phyloP scores from a whole-genome alignment of 2,329 filamentous ascomycete genomes.

The Exserohilum turcica region DNA sequence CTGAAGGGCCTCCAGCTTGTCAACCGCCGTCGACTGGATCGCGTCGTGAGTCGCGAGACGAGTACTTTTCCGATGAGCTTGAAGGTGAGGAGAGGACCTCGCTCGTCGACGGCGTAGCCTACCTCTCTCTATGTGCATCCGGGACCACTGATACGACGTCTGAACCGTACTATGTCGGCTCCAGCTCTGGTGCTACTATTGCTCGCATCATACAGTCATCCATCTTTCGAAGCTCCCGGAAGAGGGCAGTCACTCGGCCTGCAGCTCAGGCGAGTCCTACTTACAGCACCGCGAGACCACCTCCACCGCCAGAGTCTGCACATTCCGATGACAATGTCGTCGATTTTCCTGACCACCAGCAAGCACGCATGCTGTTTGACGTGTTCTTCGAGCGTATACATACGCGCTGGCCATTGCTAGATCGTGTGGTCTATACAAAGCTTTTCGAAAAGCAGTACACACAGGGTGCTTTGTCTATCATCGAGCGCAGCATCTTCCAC shows the following conservation, averaged over 20 bases:
- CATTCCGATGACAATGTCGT: conserved; percentile 1
- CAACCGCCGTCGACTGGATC: neutral
- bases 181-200: conserved; percentile 36
- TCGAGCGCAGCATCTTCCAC: conserved; percentile 30
- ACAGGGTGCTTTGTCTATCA: conserved; percentile 24
- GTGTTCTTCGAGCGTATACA: conserved; percentile 36
- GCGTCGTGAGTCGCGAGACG: conserved; percentile 11
- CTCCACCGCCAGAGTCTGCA: conserved; percentile 7
- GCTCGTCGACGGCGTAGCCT: conserved; percentile 35
- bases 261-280: neutral
- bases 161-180: conserved; percentile 36
- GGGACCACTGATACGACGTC: conserved; percentile 29
- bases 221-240: conserved; percentile 23
- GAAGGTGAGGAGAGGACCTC: conserved; percentile 30
- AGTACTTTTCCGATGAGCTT: conserved; percentile 17
- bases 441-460: conserved; percentile 29
- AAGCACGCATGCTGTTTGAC: conserved; percentile 29
- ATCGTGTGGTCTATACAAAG: conserved; percentile 29
- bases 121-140: conserved; percentile 35
- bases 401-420: conserved; percentile 34
- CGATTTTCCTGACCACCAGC: conserved; percentile 18
- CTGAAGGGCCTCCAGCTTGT: neutral
- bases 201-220: conserved; percentile 35
- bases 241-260: conserved; percentile 1
- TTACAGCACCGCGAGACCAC: neutral